Evolutionary conservation across 257 asterid genomes (phyloP).

Genomic region (Nicotiana paniculata): DNA sequence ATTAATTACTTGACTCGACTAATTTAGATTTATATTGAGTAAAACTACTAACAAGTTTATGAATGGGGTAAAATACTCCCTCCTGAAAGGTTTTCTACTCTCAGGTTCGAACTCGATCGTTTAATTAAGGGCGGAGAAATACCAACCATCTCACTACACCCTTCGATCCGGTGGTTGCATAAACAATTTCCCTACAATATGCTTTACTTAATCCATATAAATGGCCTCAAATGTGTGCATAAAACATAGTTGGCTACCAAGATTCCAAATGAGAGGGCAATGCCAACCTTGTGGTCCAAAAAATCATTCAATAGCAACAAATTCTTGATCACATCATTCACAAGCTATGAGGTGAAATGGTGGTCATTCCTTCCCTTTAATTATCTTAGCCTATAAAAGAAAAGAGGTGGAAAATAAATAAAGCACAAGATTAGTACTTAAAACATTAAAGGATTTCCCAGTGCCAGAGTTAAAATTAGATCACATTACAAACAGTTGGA

Average conservation of each 20-base stretch:
- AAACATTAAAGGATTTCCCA: no score
- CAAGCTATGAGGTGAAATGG: not conserved
- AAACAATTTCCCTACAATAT: not conserved
- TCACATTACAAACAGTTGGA: not conserved
- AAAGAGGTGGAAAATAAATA: not conserved
- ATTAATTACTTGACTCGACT: not conserved
- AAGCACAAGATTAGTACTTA: not conserved
- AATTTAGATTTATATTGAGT: not conserved
- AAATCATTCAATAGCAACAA: slow-evolving; percentile 5
- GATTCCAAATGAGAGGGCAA: slow-evolving; percentile 14
- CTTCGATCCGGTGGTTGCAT: not conserved
- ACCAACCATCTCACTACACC: not conserved
- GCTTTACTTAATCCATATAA: slow-evolving; percentile 10
- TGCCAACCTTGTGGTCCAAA: slow-evolving; percentile 27
- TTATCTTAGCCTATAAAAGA: not conserved
- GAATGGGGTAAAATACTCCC: no score
- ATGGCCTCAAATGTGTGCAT: not conserved
- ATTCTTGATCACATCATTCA: not conserved
- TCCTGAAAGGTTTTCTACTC: no score
- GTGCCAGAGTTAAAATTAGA: not conserved
- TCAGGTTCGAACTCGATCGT: not conserved
- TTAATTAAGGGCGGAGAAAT: no score
- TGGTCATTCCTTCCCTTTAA: not conserved
- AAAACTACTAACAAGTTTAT: no score
- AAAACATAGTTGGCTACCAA: not conserved